Evolutionary conservation across 106 monocot species (phyloP), one percentile per base, ranked within the genome.

Genomic region (Posidonia australis): DNA sequence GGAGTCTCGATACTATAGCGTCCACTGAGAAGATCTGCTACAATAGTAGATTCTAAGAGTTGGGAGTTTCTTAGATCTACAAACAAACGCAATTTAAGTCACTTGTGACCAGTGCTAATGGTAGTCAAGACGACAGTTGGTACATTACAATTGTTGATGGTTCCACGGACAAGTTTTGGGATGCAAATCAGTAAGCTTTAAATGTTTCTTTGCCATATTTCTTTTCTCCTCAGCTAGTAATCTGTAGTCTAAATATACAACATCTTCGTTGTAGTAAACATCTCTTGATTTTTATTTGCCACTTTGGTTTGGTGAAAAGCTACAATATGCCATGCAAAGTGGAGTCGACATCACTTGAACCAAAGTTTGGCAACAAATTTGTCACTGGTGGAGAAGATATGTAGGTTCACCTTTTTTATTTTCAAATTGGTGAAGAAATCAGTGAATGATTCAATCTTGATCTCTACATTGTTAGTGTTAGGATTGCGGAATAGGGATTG

Each of bases 71-170:
- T n/a, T n/a, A n/a, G n/a, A n/a, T n/a, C n/a, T n/a, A n/a, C n/a
- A n/a, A n/a, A n/a, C n/a, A n/a, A n/a, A n/a, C n/a, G n/a, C n/a
- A n/a, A n/a, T n/a, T n/a, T n/a, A 84, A 78, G 45, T 81, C 82
- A 61, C 80, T 90, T 74, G 96, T 96, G 9, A 96, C 96, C 19
- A 90, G 96, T 62, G 87, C 90, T 16, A 90, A 96, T 77, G 96
- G 90, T 12, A 96, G 96, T 68, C 84, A 70, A 71, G 90, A 96
- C 77, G 96, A 90, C 46, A n/a, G n/a, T n/a, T 84, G 84, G 10
- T 90, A 87, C 67, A 96, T 96, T 48, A 96, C 90, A 23, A 96
- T 87, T 65, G 86, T 90, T 67, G 96, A 96, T 77, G 96, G 96
- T n/a, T 84, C 90, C 10, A 78, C 78, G 65, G 90, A 90, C 36